Evolutionary conservation across 2,329 filamentous ascomycete genomes (phyloP), one percentile per base, ranked within the genome.

Genomic region (Xylaria sp.): DNA sequence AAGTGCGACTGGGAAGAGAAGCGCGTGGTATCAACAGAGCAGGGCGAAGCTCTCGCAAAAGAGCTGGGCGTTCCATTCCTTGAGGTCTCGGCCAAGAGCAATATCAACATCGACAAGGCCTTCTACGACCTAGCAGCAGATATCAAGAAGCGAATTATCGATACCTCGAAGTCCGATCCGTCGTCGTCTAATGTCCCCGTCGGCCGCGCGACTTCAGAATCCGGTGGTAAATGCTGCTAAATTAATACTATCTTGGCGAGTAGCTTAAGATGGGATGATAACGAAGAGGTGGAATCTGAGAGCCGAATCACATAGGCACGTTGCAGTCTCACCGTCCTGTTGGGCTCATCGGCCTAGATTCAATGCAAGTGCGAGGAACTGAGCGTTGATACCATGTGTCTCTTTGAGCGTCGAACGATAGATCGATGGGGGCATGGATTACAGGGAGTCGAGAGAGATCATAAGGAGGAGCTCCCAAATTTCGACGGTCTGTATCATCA

Each of bases 1-100:
- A 99, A 99, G 85, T 99, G 96, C 84, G 96, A 99, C 83, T 98
- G 96, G 96, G 96, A 98, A 83, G 96, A 99, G 84, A 98, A 98
- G 88, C 92, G 96, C 75, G 94, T 93, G 64, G 92, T 99, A 50
- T 94, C 93, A 58, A 97, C 92, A 68, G 94, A 98, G 81, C 92
- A 94, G 78, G 96, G 96, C 75, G 94, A 99, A 82, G 91, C 91
- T 73, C 89, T 99, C 65, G 96, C 96, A 68, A 92, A 97, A 82
- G 96, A 98, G 83, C 90, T 99, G 69, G 94, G 94, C 78, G 97
- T 99, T 73, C 95, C 96, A 21, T 99, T 99, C 87, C 92, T 99
- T 80, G 96, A 99, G 82, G 96, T 99, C 71, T 97, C 93, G 19
- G 96, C 96, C 73, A 99, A 99, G 88, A 95, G 93, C 85, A 98